A percentile compares a stretch with the other conserved stretches of the same genome.
These are phyloP conservation scores for Kuraishia piskuri DNA, from an alignment of 805 yeast species.

Conservation along the genomic window DNA sequence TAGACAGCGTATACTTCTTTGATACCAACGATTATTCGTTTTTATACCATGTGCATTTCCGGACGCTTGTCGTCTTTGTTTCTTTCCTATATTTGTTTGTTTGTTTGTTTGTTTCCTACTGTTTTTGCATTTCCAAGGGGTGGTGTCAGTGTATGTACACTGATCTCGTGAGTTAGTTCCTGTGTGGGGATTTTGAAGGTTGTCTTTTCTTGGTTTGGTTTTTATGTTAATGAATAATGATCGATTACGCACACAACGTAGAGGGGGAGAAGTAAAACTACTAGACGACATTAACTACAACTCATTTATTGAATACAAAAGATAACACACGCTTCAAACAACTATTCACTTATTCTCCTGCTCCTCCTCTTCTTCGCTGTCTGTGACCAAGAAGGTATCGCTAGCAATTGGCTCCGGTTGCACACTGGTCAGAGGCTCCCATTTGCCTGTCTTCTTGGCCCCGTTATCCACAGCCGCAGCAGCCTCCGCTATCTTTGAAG, in stretches of 20 bases:
- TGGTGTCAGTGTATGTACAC: no score
- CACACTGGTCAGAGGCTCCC: constrained; percentile 33
- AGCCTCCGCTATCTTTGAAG: background rate
- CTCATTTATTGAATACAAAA: background rate
- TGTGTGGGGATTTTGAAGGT: background rate
- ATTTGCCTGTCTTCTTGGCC: constrained; percentile 17
- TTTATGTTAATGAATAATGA: background rate
- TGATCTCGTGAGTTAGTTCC: no score
- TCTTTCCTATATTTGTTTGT: no score
- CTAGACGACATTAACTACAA: no score
- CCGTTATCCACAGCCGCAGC: constrained; percentile 25
- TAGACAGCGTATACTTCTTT: background rate
- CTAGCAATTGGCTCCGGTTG: constrained; percentile 32
- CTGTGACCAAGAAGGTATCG: constrained; percentile 43
- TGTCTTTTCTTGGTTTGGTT: background rate
- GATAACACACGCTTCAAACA: background rate
- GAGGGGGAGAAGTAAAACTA: no score
- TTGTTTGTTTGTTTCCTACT: no score
- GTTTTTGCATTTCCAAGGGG: background rate
- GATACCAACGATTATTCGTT: background rate
- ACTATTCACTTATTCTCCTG: constrained; percentile 9
- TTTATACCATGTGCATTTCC: background rate
- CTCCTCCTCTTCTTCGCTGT: constrained; percentile 31
- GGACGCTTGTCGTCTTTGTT: background rate
- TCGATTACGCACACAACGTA: no score